A percentile compares a stretch with the other conserved stretches of the same genome.
These are phyloP conservation scores for Stephania yunnanensis DNA, from an alignment of 164 flowering plant species.

Conservation along the genomic window DNA sequence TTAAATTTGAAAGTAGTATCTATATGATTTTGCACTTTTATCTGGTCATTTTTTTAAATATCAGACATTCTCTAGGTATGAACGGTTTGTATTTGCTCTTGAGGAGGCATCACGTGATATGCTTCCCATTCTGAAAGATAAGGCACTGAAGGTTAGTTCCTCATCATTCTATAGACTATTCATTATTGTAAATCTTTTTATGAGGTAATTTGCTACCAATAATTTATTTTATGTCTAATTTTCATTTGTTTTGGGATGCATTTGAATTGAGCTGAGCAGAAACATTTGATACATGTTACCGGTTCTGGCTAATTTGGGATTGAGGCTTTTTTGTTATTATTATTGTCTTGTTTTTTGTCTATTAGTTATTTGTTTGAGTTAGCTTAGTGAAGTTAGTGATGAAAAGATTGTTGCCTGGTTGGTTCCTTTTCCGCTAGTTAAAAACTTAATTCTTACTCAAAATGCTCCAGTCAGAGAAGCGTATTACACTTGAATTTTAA, in stretches of 20 bases:
- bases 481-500: too few species aligned
- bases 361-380: neutral
- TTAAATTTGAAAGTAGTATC: too few species aligned
- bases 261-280: too few species aligned
- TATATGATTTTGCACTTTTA: neutral
- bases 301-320: too few species aligned
- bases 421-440: too few species aligned
- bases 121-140: constrained; percentile 66
- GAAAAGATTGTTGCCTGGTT: neutral
- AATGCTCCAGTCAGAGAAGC: too few species aligned
- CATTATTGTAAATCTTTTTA: neutral
- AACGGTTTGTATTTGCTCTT: constrained; percentile 70
- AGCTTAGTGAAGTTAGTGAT: neutral
- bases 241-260: neutral
- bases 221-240: neutral
- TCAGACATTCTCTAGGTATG: constrained; percentile 51
- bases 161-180: neutral
- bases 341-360: neutral
- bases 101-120: constrained; percentile 94
- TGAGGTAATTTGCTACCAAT: neutral
- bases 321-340: too few species aligned
- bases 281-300: neutral
- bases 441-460: too few species aligned
- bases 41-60: neutral
- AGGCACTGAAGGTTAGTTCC: constrained; percentile 70